Conservation (phyloP, 768 basidiomycete genomes). For the Mycena metata region DNA sequence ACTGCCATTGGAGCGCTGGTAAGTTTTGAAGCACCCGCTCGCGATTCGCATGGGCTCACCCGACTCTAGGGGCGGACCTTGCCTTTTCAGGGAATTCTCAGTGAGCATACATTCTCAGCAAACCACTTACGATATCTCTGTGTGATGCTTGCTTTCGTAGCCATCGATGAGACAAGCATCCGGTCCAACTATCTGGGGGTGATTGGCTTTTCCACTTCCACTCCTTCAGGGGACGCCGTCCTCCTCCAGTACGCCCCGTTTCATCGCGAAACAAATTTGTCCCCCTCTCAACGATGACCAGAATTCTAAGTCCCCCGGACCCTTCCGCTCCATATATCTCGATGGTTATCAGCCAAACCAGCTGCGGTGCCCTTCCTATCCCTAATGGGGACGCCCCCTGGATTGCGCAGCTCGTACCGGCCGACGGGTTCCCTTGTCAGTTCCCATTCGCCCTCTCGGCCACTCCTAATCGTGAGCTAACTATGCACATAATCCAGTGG, state of each 20-base stretch:
- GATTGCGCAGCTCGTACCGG: slow-evolving; percentile 11
- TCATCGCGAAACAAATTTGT: neutral
- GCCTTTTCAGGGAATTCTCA: slow-evolving; percentile 21
- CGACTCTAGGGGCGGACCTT: slow-evolving; percentile 1
- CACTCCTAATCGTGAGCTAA: neutral
- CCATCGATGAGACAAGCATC: slow-evolving; percentile 10
- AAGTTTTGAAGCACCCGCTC: neutral
- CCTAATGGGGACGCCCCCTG: slow-evolving; percentile 16
- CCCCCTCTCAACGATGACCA: slow-evolving; percentile 3
- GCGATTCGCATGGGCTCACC: slow-evolving; percentile 7
- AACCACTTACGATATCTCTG: neutral
- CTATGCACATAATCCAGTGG: slow-evolving; percentile 8
- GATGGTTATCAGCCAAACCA: slow-evolving; percentile 4
- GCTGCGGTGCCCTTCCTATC: slow-evolving; percentile 5
- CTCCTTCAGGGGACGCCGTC: slow-evolving; percentile 13
- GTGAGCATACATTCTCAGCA: neutral
- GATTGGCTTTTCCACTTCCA: slow-evolving; percentile 16
- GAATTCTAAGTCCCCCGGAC: slow-evolving; percentile 18
- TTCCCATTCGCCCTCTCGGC: slow-evolving; percentile 7
- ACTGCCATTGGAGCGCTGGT: slow-evolving; percentile 14
- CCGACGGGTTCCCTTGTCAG: slow-evolving; percentile 18
- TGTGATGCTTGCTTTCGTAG: neutral
- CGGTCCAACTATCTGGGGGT: slow-evolving; percentile 11
- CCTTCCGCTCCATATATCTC: slow-evolving; percentile 14
- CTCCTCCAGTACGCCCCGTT: slow-evolving; percentile 18